Base-by-base conservation (phyloP, 2,329 filamentous ascomycete genomes). In the Elsinoe ampelina region DNA sequence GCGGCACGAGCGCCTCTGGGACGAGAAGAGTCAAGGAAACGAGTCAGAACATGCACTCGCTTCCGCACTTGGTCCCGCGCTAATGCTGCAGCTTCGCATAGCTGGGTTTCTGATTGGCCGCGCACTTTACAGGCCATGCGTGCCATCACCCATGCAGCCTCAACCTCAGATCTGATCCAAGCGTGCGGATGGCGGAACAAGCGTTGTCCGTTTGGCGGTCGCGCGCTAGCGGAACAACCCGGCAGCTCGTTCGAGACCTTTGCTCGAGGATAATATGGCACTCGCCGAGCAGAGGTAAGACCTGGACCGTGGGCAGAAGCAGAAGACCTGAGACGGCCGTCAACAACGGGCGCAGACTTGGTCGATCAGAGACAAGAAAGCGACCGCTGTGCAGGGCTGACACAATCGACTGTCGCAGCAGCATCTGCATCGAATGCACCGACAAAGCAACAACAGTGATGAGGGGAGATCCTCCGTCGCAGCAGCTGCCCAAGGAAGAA, bases 31-130 rank as follows among this genome's bases (percentile, higher is more conserved):
- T 22, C 15, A 12, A 45, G 6, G 39, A 45, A 19, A 35, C 48
- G 48, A 52, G 48, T 52, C 48, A 52, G 48, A 39, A 17, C 26
- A 26, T 48, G 54, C 54, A 56, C 32, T 56, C 54, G 54, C 54
- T 56, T 56, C 54, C 54, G 34, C 26, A 35, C 20, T 56, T 47
- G 15, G 19, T 30, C 36, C 26, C 22, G 39, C 54, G 41, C 54
- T 56, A 56, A 26, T 47, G 19, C 54, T 56, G 54, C 54, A 56
- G 17, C 19, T 45, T 56, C 54, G 54, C 39, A 48, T 56, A 56
- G 19, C 39, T 7, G 30, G 15, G 22, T 3, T 10, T 13, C 3
- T 45, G 38, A 55, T 56, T 56, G 54, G 54, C 13, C 38, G 13
- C 6, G 8, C n/a, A 41, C 17, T n/a, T 11, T 20, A 26, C 6